These are phyloP conservation scores for Scutellaria barbata DNA, from an alignment of 257 asterid species.

Conservation along the genomic window DNA sequence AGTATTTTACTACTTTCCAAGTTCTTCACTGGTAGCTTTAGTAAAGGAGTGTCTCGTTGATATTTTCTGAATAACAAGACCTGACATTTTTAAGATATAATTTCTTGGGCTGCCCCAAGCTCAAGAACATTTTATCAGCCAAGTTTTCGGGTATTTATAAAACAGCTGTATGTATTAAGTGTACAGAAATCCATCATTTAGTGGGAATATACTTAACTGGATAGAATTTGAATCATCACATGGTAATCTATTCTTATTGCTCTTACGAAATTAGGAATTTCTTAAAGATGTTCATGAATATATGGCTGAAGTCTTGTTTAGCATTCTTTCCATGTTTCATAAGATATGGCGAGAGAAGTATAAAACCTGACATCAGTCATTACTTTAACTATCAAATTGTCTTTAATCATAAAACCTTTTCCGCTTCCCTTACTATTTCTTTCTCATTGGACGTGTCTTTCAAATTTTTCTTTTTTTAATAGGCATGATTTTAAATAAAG, in stretches of 20 bases:
- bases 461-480: neutral
- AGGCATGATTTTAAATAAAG: neutral
- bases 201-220: too few relatives aligned
- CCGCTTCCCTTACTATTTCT: neutral
- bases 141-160: too few relatives aligned
- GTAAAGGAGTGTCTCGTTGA: neutral
- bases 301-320: neutral
- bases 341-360: neutral
- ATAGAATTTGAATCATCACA: too few relatives aligned
- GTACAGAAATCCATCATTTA: too few relatives aligned
- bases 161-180: too few relatives aligned
- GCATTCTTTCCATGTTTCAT: neutral
- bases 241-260: too few relatives aligned
- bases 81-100: too few relatives aligned
- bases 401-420: slow-evolving; percentile 7
- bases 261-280: too few relatives aligned
- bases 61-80: too few relatives aligned
- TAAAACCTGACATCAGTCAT: neutral
- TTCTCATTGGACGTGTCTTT: neutral
- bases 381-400: neutral
- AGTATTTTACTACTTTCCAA: neutral
- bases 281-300: too few relatives aligned
- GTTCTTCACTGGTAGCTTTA: slow-evolving; percentile 4
- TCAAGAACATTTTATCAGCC: too few relatives aligned
- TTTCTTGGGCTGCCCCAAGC: too few relatives aligned